Conservation (phyloP, 345 rosid genomes). For the Erucastrum elatum region DNA sequence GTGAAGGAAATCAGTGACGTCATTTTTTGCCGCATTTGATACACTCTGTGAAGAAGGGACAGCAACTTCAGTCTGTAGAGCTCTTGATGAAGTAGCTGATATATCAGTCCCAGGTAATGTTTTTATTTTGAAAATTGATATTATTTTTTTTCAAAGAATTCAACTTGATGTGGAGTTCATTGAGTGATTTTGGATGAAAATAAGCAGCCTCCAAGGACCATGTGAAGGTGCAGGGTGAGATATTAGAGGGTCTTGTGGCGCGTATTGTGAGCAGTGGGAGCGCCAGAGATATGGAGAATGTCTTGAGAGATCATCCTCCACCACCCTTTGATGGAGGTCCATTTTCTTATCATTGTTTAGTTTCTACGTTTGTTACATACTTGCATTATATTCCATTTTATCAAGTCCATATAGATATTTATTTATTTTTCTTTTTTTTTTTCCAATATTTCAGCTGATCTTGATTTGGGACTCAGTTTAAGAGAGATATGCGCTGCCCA, state of each 20-base stretch:
- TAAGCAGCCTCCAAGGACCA: conserved; percentile 83
- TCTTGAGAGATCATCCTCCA: conserved; percentile 66
- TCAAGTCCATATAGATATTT: conserved; percentile 1
- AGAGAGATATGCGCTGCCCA: conserved; percentile 87
- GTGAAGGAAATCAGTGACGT: conserved; percentile 77
- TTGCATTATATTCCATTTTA: conserved; percentile 5
- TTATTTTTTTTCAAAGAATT: neutral
- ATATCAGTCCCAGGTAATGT: conserved; percentile 81
- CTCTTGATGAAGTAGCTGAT: conserved; percentile 93
- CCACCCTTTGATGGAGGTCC: conserved; percentile 72
- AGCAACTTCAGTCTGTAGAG: conserved; percentile 81
- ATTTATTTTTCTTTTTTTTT: neutral
- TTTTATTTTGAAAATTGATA: neutral
- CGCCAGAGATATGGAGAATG: conserved; percentile 71
- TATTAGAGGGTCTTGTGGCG: conserved; percentile 96
- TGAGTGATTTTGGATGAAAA: conserved; percentile 6
- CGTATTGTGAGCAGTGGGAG: conserved; percentile 85
- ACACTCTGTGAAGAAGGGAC: conserved; percentile 95
- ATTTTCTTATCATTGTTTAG: conserved; percentile 18
- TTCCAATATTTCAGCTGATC: conserved; percentile 51
- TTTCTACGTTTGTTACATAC: neutral
- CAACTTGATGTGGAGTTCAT: neutral
- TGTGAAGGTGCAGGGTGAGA: conserved; percentile 84
- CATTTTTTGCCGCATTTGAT: conserved; percentile 85
- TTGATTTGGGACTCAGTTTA: conserved; percentile 78